Evolutionary conservation across 2,329 filamentous ascomycete species (phyloP).

Genomic region (Hyphodiscus sp.): DNA sequence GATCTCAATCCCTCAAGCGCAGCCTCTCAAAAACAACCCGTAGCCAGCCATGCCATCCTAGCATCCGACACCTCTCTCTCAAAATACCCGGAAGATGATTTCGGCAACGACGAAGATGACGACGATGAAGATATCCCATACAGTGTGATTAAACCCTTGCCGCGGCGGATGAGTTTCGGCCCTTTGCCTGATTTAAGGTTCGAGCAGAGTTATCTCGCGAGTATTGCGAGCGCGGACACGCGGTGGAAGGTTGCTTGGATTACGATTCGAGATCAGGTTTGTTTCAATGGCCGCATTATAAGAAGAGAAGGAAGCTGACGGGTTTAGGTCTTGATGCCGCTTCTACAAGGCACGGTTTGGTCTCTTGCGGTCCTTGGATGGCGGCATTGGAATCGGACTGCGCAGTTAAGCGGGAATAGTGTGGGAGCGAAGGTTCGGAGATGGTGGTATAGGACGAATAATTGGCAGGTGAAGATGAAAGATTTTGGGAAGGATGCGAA

Average conservation of each 20-base stretch:
- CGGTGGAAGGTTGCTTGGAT: conserved; percentile 79
- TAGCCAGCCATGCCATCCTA: conserved; percentile 35
- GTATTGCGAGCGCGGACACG: conserved; percentile 71
- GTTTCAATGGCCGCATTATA: conserved; percentile 7
- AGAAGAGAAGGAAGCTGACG: neutral
- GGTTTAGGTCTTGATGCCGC: conserved; percentile 69
- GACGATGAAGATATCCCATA: conserved; percentile 62
- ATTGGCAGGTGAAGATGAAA: conserved; percentile 64
- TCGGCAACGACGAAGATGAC: conserved; percentile 35
- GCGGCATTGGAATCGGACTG: conserved; percentile 80
- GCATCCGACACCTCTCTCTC: conserved; percentile 25
- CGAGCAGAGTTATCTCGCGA: conserved; percentile 95
- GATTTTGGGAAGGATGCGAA: conserved; percentile 22
- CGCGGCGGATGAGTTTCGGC: conserved; percentile 48
- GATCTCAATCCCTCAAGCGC: conserved; percentile 78
- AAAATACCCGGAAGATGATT: conserved; percentile 32
- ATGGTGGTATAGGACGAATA: conserved; percentile 96
- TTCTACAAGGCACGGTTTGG: conserved; percentile 85
- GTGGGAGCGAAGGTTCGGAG: conserved; percentile 71
- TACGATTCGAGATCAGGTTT: conserved; percentile 81
- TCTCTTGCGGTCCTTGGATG: conserved; percentile 80
- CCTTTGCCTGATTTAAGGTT: conserved; percentile 86
- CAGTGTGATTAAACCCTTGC: conserved; percentile 51
- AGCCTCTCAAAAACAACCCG: conserved; percentile 59
- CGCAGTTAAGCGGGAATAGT: conserved; percentile 68